These are phyloP conservation scores for Neospora caninum DNA, from an alignment of 169 alveolate genomes.

Conservation along the genomic window DNA sequence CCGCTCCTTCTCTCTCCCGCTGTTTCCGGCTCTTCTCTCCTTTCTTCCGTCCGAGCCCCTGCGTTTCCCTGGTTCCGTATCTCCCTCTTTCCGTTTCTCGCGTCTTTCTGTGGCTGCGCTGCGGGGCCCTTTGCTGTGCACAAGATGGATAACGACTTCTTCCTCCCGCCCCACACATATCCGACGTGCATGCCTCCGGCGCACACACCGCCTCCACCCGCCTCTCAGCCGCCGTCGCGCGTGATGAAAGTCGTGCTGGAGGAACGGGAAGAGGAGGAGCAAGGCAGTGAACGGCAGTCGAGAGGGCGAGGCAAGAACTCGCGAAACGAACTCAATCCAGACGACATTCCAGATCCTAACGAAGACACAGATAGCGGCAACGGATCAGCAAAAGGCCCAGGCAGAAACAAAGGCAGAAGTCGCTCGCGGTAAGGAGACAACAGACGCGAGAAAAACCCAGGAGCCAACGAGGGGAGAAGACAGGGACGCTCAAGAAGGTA, in stretches of 20 bases:
- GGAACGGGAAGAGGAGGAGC: not conserved
- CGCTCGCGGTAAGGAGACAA: not conserved
- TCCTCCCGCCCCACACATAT: not conserved
- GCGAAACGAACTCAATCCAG: not conserved
- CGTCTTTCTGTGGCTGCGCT: not conserved
- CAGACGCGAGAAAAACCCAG: no score
- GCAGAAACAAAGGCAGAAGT: not conserved
- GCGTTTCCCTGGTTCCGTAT: not conserved
- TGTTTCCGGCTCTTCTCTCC: not conserved
- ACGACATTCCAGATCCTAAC: no score
- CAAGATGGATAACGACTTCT: constrained; percentile 30
- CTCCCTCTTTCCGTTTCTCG: not conserved
- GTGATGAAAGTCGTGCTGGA: constrained; percentile 14
- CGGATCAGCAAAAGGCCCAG: not conserved
- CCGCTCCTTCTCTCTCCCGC: not conserved
- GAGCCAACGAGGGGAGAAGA: no score
- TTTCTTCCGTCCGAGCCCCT: not conserved
- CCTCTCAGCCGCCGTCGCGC: not conserved
- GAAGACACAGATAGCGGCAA: no score
- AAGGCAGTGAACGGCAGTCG: not conserved
- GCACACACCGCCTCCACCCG: constrained; percentile 16
- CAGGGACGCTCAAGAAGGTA: not conserved
- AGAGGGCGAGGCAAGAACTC: not conserved
- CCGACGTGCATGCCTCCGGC: constrained; percentile 36
- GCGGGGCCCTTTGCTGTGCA: not conserved